These are phyloP conservation scores for Punica granatum DNA, from an alignment of 345 rosid species.

Conservation along the genomic window DNA sequence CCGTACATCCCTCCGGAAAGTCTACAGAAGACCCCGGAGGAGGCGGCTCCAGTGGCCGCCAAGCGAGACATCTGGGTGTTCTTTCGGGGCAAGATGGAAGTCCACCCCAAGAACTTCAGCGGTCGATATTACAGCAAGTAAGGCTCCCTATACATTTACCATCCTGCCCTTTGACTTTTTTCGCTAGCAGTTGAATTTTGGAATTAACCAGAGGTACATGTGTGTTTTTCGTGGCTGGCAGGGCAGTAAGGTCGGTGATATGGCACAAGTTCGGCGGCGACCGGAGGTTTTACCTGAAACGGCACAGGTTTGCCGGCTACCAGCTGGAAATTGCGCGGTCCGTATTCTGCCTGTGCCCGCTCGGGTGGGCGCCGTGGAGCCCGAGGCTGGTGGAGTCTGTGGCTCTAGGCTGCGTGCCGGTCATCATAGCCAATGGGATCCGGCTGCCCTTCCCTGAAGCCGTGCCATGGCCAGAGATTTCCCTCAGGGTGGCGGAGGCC, in stretches of 20 bases:
- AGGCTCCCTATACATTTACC: constrained; percentile 1
- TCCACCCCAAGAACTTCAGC: constrained; percentile 85
- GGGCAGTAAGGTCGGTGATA: constrained; percentile 86
- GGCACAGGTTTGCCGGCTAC: constrained; percentile 76
- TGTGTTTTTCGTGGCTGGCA: constrained; percentile 9
- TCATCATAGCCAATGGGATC: constrained; percentile 81
- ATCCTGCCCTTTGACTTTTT: not conserved
- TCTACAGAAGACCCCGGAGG: constrained; percentile 33
- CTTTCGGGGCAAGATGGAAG: constrained; percentile 96
- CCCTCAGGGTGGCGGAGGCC: constrained; percentile 74
- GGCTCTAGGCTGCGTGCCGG: constrained; percentile 86
- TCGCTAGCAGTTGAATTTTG: not conserved
- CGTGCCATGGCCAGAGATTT: constrained; percentile 71
- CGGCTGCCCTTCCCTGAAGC: constrained; percentile 58
- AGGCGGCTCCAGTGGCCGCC: constrained; percentile 31
- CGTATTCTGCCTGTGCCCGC: constrained; percentile 78
- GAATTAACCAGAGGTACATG: not conserved
- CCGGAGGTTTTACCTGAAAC: constrained; percentile 62
- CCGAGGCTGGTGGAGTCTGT: constrained; percentile 88
- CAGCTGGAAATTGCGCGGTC: constrained; percentile 76
- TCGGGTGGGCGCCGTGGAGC: constrained; percentile 99
- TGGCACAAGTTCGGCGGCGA: constrained; percentile 58
- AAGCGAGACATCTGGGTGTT: constrained; percentile 75
- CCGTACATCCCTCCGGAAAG: constrained; percentile 75
- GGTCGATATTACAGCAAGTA: constrained; percentile 95